Evolutionary conservation across 2,329 filamentous ascomycete species (phyloP).

Genomic region (Colletotrichum caudatum): DNA sequence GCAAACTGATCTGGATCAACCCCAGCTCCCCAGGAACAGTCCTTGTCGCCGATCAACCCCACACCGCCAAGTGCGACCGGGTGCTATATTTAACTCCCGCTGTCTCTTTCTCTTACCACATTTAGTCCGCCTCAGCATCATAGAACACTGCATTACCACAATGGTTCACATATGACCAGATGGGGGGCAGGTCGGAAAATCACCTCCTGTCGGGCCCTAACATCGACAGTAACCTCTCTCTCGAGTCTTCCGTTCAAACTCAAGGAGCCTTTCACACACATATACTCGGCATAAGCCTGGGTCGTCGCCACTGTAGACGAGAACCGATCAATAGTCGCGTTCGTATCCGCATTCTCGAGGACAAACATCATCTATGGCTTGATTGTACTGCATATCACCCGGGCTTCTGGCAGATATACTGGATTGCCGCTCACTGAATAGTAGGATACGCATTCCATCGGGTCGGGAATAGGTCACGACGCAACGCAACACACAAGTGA

Average conservation of each 20-base stretch:
- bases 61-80: neutral
- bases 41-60: constrained; percentile 25
- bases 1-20: neutral
- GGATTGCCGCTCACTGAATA: neutral
- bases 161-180: neutral
- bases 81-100: neutral
- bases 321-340: neutral
- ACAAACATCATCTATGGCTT: neutral
- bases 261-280: no score
- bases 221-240: neutral
- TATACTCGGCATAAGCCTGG: neutral
- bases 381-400: neutral
- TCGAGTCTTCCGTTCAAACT: neutral
- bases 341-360: no score
- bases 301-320: no score
- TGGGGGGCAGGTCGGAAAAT: neutral
- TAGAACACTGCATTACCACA: neutral
- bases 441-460: neutral
- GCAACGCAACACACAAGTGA: neutral
- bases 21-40: neutral
- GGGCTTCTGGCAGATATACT: neutral
- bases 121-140: no score
- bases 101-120: neutral
- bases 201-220: no score
- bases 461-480: no score